Evolutionary conservation across 257 asterid genomes (phyloP), one percentile per base, ranked within the genome.

Genomic region (Solanum tarapatanum): DNA sequence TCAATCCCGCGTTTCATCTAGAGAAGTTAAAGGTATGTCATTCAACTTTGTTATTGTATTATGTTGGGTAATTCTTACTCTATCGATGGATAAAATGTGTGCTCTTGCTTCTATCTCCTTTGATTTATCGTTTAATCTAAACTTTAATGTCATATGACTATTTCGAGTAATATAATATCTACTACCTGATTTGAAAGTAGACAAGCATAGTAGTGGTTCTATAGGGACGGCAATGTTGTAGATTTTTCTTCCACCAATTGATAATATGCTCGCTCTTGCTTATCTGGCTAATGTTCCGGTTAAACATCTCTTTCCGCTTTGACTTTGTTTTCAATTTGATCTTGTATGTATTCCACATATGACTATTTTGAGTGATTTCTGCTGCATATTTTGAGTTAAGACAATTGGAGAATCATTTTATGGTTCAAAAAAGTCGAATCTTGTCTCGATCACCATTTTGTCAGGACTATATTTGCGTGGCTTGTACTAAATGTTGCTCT

Each of bases 1-100:
- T 95, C 84, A 43, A 79, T 43, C 84, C 66, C 16, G 39, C 66
- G 11, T 79, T 79, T 26, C 84, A 79, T 79, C 37, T 79, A 8
- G 84, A 79, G 66, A 79, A 79, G 37, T 28, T 79, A 43, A 43
- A 79, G 84, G 84, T 79, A 4, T 79, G 64, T 43, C 64, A 43
- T 37, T 37, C 58, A 23, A 23, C 55, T 73, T 72, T 2, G 13
- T 73, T 45, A 33, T 73, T 75, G 23, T 76, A 7, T 76, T 1
- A 37, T 12, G 60, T 76, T 76, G 11, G 11, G 23, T 7, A 13
- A 12, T 75, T 37, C 33, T 5, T 75, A 13, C 24, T 37, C 58
- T 41, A 37, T 4, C 33, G 6, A 6, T 39, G 6, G 2, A 23
- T 37, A 76, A 76, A n/a, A 76, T 76, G 6, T 17, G 19, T 3